A percentile compares a stretch with the other conserved stretches of the same genome.
These are phyloP conservation scores for Tilletia walkeri DNA, from an alignment of 1,284 basidiomycete species.

Conservation along the genomic window DNA sequence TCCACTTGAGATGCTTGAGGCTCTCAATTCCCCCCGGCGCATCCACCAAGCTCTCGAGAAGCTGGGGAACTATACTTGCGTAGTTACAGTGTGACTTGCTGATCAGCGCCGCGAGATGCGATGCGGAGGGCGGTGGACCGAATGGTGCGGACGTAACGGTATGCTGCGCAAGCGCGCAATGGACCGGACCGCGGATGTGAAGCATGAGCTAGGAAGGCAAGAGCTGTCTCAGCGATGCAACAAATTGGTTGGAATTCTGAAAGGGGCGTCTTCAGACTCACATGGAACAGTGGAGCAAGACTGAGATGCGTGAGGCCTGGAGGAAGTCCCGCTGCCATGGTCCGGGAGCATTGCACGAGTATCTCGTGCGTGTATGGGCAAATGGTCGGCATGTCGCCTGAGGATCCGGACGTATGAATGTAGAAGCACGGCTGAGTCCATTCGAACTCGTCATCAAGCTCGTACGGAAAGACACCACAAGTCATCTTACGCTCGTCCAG, in stretches of 20 bases:
- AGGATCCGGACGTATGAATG: slow-evolving; percentile 2
- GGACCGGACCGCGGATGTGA: neutral
- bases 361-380: slow-evolving; percentile 8
- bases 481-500: no score
- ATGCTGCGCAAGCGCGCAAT: neutral
- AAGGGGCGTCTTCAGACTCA: neutral
- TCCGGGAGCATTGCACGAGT: neutral
- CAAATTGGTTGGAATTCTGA: no score
- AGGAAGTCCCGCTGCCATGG: no score
- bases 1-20: neutral
- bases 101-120: neutral
- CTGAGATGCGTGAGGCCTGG: no score
- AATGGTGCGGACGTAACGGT: neutral
- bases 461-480: neutral
- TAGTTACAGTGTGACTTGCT: neutral
- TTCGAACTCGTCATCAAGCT: neutral
- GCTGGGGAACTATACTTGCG: neutral
- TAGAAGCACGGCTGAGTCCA: neutral
- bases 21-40: neutral
- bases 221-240: neutral
- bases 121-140: no score
- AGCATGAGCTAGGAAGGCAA: neutral
- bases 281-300: slow-evolving; percentile 1
- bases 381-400: neutral
- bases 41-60: neutral